Evolutionary conservation across 2,329 filamentous ascomycete genomes (phyloP), one percentile per base, ranked within the genome.

Genomic region (Malbranchea zuffiana): DNA sequence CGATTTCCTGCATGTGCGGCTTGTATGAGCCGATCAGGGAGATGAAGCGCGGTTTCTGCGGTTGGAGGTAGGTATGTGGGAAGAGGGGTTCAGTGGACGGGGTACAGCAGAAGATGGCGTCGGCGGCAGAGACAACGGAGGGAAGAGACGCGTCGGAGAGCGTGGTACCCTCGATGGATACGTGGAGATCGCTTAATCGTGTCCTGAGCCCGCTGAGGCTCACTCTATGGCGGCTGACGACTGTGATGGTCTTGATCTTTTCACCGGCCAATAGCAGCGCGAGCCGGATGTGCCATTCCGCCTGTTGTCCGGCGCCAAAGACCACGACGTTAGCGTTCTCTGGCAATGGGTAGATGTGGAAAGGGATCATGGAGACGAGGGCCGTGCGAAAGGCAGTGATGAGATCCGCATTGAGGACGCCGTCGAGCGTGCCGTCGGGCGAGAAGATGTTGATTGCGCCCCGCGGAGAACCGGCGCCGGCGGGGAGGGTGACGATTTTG

Each of bases 341-440:
- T 3, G 56, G 36, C 5, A 47, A 40, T 1, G 35, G 35, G 39
- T 51, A 59, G 24, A 71, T 72, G 13, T 61, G 58, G 21, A 85
- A 66, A 0, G 85, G 67, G 17, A 78, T 75, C 37, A 79, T 73
- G 3, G 79, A 80, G 1, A 75, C 75, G 7, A 88, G 65, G 0
- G 82, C 80, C 0, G 84, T 90, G 42, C 84, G 76, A 58, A 88
- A 90, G 3, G 80, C 82, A 0, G 84, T 90, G 20, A 88, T 62
- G 30, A 82, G 77, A 41, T 73, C 72, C 11, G 82, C 81, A 49
- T 84, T 80, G 24, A 90, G 61, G 39, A 88, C 68, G 3, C 79
- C 83, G 4, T 74, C 58, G 0, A 81, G 71, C 7, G 65, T 59
- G 27, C 82, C 82, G 15, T 69, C 62, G 1, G 72, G 68, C 0